Percentiles rank a stretch among this genome's conserved stretches.
phyloP scores from a whole-genome alignment of 805 yeast genomes.

The Novakomyces olei region DNA sequence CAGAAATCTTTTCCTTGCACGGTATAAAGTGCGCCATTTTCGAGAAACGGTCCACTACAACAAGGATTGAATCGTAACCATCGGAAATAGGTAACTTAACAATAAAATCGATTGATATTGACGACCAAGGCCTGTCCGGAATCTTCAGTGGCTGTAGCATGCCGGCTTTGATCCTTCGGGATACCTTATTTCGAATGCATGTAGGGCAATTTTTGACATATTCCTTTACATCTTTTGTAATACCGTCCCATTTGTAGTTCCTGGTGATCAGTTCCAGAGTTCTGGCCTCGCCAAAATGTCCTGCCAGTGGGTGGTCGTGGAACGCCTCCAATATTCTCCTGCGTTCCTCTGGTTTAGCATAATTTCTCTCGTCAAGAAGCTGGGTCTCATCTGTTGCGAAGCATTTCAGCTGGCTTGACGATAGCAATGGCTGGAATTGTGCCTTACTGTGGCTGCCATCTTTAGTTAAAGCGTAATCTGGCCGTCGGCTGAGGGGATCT shows the following conservation, averaged over 20 bases:
- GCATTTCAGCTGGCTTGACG: too few relatives aligned
- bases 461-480: neutral
- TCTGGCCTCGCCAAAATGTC: neutral
- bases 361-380: too few relatives aligned
- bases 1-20: too few relatives aligned
- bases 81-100: too few relatives aligned
- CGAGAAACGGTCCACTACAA: too few relatives aligned
- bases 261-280: neutral
- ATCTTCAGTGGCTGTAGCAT: neutral
- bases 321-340: too few relatives aligned
- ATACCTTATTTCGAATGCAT: neutral
- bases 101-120: neutral
- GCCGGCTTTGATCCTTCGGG: neutral
- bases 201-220: neutral
- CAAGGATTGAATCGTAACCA: too few relatives aligned
- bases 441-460: too few relatives aligned
- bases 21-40: too few relatives aligned
- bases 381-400: too few relatives aligned
- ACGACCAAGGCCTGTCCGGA: neutral
- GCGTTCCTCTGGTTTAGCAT: too few relatives aligned
- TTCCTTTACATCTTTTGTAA: neutral
- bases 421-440: too few relatives aligned
- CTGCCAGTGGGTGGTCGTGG: neutral
- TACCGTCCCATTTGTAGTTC: neutral
- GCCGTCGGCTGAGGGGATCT: neutral